Evolutionary conservation across 805 yeast species (phyloP), one percentile per base, ranked within the genome.

Genomic region (Lipomyces chichibuensis): DNA sequence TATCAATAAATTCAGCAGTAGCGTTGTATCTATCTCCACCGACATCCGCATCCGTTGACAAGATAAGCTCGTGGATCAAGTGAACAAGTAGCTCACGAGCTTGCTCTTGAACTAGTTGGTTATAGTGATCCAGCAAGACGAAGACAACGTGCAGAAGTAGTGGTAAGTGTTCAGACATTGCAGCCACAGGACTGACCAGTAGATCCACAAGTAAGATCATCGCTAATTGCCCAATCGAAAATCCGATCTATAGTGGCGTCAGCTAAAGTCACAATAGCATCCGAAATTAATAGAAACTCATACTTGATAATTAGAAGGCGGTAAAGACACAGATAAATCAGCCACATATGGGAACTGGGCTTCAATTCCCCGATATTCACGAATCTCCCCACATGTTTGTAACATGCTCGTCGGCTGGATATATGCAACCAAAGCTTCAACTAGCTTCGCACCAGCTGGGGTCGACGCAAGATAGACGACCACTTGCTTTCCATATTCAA

Each of bases 401-500:
- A 95, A 88, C 96, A 94, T 92, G 4, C 88, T 82, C 71, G 87
- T 89, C 1, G 98, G 98, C 71, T 90, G 90, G 57, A 95, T 80
- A 71, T 90, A 89, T 3, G 81, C 80, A 29, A 92, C 80, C 65
- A 96, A 80, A 13, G 86, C 83, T 64, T 91, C 93, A 39, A 89
- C 81, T 27, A 84, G 74, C 59, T 86, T 86, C 0, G 81, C 73
- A 1, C 87, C 86, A 0, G 96, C 88, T 1, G 80, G 78, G 0
- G 82, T 75, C 2, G 78, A 73, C 11, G 78, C 75, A 33, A 95
- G 77, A 70, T 89, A 91, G 43, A 92, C 90, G 57, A 95, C 83
- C 32, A 95, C 88, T 71, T 92, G 96, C 63, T 96, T 83, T 0
- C 95, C 85, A 70, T 86, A 86, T 67, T 89, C 90, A 32, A 95